Conservation (phyloP, 345 rosid genomes). For the Dovyalis caffra region DNA sequence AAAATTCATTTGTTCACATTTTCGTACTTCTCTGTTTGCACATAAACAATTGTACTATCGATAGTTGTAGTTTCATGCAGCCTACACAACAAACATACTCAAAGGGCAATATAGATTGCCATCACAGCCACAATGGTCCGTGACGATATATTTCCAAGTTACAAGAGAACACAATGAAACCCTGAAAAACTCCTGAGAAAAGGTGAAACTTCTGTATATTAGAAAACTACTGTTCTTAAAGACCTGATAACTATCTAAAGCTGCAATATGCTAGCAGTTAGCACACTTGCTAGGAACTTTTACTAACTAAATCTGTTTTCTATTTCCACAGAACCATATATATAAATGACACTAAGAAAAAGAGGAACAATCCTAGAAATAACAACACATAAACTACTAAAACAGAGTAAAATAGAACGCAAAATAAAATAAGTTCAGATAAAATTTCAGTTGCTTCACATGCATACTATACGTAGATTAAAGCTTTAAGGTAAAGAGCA, state of each 20-base stretch:
- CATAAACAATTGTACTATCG: too few species aligned
- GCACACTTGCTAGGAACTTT: background rate
- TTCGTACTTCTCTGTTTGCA: background rate
- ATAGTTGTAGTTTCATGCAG: background rate
- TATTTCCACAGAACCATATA: background rate
- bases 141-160: too few species aligned
- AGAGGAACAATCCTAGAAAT: background rate
- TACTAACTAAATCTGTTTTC: too few species aligned
- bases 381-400: background rate
- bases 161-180: too few species aligned
- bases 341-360: background rate
- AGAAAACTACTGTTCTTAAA: background rate
- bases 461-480: background rate
- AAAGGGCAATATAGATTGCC: background rate
- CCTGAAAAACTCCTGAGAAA: too few species aligned
- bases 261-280: background rate
- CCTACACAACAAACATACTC: background rate
- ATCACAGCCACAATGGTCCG: background rate
- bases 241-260: background rate
- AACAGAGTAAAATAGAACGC: background rate
- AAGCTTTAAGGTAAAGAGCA: background rate
- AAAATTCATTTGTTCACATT: background rate
- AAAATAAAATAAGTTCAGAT: background rate
- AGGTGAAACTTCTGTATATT: too few species aligned
- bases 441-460: background rate